phyloP scores from a whole-genome alignment of 805 yeast species.

The Sungouiozyma intestinalis region DNA sequence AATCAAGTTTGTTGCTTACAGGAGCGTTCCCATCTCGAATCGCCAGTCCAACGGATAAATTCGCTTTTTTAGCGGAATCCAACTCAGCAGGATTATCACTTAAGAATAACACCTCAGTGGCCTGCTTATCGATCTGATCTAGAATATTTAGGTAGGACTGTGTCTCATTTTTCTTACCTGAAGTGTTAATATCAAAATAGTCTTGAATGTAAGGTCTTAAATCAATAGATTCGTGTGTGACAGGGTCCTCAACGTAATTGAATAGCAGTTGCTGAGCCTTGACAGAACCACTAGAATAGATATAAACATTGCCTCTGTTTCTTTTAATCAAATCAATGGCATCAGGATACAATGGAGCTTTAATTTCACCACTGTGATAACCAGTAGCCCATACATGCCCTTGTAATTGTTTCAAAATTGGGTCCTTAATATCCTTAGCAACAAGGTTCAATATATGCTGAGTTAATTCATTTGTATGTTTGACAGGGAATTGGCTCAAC shows the following conservation, averaged over 20 bases:
- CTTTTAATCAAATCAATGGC: conserved; percentile 46
- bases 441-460: conserved; percentile 50
- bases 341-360: conserved; percentile 69
- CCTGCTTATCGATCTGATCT: conserved; percentile 27
- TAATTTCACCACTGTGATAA: conserved; percentile 61
- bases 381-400: conserved; percentile 80
- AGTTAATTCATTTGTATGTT: conserved; percentile 28
- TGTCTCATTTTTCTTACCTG: conserved; percentile 58
- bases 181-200: conserved; percentile 77
- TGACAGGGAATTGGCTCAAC: conserved; percentile 19
- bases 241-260: conserved; percentile 37
- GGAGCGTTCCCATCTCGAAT: conserved; percentile 67
- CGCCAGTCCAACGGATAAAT: conserved; percentile 48
- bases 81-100: conserved; percentile 78
- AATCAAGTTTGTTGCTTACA: conserved; percentile 15
- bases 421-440: conserved; percentile 60
- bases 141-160: conserved; percentile 51
- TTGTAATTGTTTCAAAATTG: conserved; percentile 66
- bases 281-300: conserved; percentile 85
- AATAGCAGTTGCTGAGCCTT: conserved; percentile 78
- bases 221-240: conserved; percentile 32
- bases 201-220: conserved; percentile 46
- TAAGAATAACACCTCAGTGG: conserved; percentile 44
- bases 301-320: conserved; percentile 42
- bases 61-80: conserved; percentile 60